These are phyloP conservation scores for Leccinum arenicola DNA, from an alignment of 768 basidiomycete genomes.

Conservation along the genomic window DNA sequence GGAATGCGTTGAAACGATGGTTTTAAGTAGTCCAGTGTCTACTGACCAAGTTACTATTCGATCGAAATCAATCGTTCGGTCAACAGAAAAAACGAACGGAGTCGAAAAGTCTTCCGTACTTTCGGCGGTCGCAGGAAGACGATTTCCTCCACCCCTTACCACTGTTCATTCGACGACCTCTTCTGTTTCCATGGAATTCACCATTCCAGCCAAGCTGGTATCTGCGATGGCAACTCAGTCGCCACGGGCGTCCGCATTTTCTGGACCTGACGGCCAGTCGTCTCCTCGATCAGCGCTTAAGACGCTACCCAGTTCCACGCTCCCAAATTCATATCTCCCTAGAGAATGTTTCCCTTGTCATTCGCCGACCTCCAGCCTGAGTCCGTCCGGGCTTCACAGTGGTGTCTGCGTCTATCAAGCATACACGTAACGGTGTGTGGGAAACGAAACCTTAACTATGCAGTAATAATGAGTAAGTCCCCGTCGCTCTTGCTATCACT, in stretches of 20 bases:
- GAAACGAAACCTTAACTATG: constrained; percentile 14
- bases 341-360: background rate
- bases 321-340: constrained; percentile 8
- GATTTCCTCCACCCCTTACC: background rate
- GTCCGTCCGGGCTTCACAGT: constrained; percentile 13
- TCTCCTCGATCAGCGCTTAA: constrained; percentile 20
- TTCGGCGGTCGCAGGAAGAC: constrained; percentile 4
- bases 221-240: constrained; percentile 25
- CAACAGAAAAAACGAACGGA: constrained; percentile 23
- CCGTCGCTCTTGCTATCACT: background rate
- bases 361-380: background rate
- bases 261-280: background rate
- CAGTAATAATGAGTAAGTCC: constrained; percentile 8
- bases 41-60: background rate
- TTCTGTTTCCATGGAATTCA: constrained; percentile 22
- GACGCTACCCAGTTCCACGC: constrained; percentile 7
- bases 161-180: constrained; percentile 17
- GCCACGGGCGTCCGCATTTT: constrained; percentile 5
- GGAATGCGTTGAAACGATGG: constrained; percentile 13
- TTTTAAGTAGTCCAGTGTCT: constrained; percentile 1
- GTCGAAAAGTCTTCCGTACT: constrained; percentile 17
- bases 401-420: constrained; percentile 20
- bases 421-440: constrained; percentile 29
- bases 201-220: constrained; percentile 29
- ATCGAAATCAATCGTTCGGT: constrained; percentile 30